These are phyloP conservation scores for Coemansia sp. DNA, from an alignment of 192 early-diverging fungal species.

Conservation along the genomic window DNA sequence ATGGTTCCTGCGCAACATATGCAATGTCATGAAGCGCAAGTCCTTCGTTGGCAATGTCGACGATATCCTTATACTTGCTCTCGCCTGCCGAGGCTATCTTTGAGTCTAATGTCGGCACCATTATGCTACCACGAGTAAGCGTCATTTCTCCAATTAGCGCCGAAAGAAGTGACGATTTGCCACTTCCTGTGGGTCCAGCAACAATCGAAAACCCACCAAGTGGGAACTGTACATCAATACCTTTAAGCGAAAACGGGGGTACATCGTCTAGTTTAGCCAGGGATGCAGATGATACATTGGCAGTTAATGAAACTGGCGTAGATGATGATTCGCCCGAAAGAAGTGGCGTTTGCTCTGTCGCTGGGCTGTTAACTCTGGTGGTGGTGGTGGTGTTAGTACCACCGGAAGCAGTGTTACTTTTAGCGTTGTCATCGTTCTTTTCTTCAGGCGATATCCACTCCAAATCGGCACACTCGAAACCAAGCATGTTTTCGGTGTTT, in stretches of 20 bases:
- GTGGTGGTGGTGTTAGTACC: too few relatives aligned
- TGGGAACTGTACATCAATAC: too few relatives aligned
- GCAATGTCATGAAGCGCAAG: too few relatives aligned
- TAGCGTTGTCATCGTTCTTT: too few relatives aligned
- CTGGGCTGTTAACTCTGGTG: background rate
- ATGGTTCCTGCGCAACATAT: too few relatives aligned
- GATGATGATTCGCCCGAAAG: background rate
- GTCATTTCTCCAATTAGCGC: too few relatives aligned
- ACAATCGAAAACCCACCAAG: too few relatives aligned
- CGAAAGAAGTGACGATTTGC: too few relatives aligned
- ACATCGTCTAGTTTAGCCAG: background rate
- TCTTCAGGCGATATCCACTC: constrained; percentile 22
- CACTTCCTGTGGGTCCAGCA: too few relatives aligned
- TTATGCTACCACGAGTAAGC: too few relatives aligned
- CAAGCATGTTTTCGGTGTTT: background rate
- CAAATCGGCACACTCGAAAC: constrained; percentile 38
- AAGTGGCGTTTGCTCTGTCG: constrained; percentile 18
- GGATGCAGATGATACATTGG: constrained; percentile 3
- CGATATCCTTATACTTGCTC: constrained; percentile 19
- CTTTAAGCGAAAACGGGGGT: constrained; percentile 56
- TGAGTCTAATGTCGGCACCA: too few relatives aligned
- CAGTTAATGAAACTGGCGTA: background rate
- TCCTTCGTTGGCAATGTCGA: constrained; percentile 49
- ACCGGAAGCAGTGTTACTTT: too few relatives aligned
- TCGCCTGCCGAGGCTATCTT: constrained; percentile 5